Percentiles rank a stretch among this genome's conserved stretches.
phyloP scores from a whole-genome alignment of 2,329 filamentous ascomycete species.

The Ramularia endophylla region DNA sequence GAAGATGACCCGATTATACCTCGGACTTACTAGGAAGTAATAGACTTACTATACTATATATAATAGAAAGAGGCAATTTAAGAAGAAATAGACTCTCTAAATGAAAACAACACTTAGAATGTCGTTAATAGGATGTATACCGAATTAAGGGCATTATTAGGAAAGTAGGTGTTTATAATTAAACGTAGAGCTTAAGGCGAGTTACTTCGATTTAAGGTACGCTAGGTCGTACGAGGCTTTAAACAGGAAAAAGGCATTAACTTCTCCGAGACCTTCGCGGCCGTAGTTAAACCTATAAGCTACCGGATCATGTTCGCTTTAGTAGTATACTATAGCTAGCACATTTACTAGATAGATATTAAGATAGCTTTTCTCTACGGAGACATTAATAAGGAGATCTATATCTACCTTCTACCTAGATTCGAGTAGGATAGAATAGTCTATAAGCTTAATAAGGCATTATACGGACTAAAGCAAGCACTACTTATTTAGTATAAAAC shows the following conservation, averaged over 20 bases:
- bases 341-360: conserved; percentile 1
- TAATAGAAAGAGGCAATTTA: background rate
- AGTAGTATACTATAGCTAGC: background rate
- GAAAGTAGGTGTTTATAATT: background rate
- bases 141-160: background rate
- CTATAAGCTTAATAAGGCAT: background rate
- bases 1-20: background rate
- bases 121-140: background rate
- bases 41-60: background rate
- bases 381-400: too few species aligned
- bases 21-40: background rate
- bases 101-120: background rate
- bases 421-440: background rate
- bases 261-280: conserved; percentile 2
- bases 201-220: conserved; percentile 2
- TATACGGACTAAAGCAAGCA: conserved; percentile 4
- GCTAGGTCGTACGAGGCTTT: conserved; percentile 2
- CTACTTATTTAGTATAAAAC: conserved; percentile 6
- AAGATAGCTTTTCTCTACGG: background rate
- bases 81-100: background rate
- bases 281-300: conserved; percentile 1
- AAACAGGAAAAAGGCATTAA: conserved; percentile 1
- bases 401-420: too few species aligned
- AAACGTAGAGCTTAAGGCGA: background rate
- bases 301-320: background rate